Evolutionary conservation across 345 rosid species (phyloP).

Genomic region (Ceriops decandra): DNA sequence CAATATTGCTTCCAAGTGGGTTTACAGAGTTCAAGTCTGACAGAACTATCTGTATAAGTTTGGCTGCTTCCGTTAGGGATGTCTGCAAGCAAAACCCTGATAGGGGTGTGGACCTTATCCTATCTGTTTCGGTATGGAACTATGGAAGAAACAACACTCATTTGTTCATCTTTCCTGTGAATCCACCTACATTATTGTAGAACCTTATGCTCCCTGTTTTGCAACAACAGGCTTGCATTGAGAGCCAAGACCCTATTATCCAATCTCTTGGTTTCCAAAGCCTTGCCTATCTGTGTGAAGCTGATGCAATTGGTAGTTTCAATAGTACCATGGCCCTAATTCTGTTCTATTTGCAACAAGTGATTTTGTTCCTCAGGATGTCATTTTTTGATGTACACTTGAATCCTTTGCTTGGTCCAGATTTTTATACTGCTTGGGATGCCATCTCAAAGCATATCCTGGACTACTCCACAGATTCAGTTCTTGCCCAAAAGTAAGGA

Average conservation of each 20-base stretch:
- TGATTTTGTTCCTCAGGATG: too few relatives aligned
- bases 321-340: slow-evolving; percentile 9
- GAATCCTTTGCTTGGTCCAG: slow-evolving; percentile 35
- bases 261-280: slow-evolving; percentile 89
- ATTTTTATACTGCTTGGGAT: slow-evolving; percentile 96
- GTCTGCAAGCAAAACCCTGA: slow-evolving; percentile 84
- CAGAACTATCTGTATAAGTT: slow-evolving; percentile 59
- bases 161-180: background rate
- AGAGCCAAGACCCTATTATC: slow-evolving; percentile 63
- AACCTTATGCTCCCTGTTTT: slow-evolving; percentile 8
- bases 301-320: slow-evolving; percentile 83
- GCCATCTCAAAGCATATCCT: slow-evolving; percentile 60
- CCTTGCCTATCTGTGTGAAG: slow-evolving; percentile 92
- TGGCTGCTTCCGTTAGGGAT: slow-evolving; percentile 78
- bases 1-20: slow-evolving; percentile 54
- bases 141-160: slow-evolving; percentile 8
- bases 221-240: slow-evolving; percentile 73
- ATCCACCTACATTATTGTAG: background rate
- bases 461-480: slow-evolving; percentile 49
- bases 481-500: slow-evolving; percentile 65
- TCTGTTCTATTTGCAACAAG: too few relatives aligned
- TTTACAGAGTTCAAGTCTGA: slow-evolving; percentile 55
- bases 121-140: slow-evolving; percentile 81
- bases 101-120: slow-evolving; percentile 94
- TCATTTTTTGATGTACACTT: background rate